phyloP scores from a whole-genome alignment of 2,329 filamentous ascomycete species.

The Colletotrichum orbiculare region DNA sequence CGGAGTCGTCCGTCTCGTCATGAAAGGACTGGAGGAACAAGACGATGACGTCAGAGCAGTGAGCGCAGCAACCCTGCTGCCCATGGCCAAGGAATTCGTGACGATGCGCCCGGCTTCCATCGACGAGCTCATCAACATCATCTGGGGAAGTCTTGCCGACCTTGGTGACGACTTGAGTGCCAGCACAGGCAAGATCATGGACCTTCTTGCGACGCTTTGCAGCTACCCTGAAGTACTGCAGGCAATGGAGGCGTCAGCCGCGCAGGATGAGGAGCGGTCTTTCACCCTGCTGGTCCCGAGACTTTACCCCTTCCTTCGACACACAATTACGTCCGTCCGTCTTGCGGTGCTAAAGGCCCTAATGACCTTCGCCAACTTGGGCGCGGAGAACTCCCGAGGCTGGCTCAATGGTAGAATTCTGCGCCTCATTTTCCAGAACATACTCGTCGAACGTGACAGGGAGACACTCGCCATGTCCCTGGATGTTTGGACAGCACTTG shows the following conservation, averaged over 20 bases:
- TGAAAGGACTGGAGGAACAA: slow-evolving; percentile 89
- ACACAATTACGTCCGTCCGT: slow-evolving; percentile 96
- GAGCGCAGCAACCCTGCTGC: slow-evolving; percentile 95
- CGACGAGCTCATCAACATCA: slow-evolving; percentile 87
- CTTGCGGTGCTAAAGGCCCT: slow-evolving; percentile 92
- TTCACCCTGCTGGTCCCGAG: slow-evolving; percentile 93
- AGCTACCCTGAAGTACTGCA: slow-evolving; percentile 92
- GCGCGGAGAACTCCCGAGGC: slow-evolving; percentile 80
- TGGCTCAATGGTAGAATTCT: slow-evolving; percentile 94
- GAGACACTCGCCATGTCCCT: slow-evolving; percentile 84
- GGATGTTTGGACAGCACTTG: slow-evolving; percentile 85
- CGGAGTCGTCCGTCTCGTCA: slow-evolving; percentile 90
- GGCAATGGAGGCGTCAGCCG: slow-evolving; percentile 92
- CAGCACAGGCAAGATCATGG: slow-evolving; percentile 98
- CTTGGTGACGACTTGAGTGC: slow-evolving; percentile 97
- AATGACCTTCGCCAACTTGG: slow-evolving; percentile 90
- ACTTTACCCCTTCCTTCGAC: slow-evolving; percentile 93
- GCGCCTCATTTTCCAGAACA: slow-evolving; percentile 92
- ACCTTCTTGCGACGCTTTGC: slow-evolving; percentile 93
- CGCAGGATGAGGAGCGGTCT: slow-evolving; percentile 84
- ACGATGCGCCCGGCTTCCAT: slow-evolving; percentile 82
- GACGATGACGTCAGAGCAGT: slow-evolving; percentile 98
- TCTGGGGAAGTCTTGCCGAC: slow-evolving; percentile 97
- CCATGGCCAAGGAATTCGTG: slow-evolving; percentile 95
- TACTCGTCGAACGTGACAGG: slow-evolving; percentile 91